Evolutionary conservation across 805 yeast genomes (phyloP).

Genomic region (Phaffomyces antillensis): DNA sequence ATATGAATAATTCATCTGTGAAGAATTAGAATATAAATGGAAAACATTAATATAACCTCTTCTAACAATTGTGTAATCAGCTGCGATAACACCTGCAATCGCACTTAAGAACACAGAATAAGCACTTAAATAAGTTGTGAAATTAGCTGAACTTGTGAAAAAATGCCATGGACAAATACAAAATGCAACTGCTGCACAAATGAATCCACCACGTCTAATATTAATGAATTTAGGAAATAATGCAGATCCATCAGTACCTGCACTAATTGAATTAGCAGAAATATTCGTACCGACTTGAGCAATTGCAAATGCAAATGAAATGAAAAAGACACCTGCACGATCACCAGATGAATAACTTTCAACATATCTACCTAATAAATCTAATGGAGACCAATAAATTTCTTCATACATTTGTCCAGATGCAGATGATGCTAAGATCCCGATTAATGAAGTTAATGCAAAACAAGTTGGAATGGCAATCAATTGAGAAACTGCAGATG

Average conservation of each 20-base stretch:
- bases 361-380: conserved; percentile 29
- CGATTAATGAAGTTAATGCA: conserved; percentile 75
- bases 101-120: conserved; percentile 77
- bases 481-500: conserved; percentile 51
- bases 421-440: conserved; percentile 78
- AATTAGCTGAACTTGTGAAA: conserved; percentile 58
- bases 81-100: conserved; percentile 68
- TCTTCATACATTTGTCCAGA: conserved; percentile 36
- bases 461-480: conserved; percentile 71
- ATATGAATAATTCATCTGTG: conserved; percentile 47
- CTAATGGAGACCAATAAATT: conserved; percentile 27
- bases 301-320: conserved; percentile 58
- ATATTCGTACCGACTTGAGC: conserved; percentile 75
- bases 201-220: conserved; percentile 71
- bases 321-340: conserved; percentile 71
- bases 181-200: conserved; percentile 66
- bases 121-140: conserved; percentile 74
- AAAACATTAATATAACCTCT: conserved; percentile 59
- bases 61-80: conserved; percentile 67
- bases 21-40: conserved; percentile 51
- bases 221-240: conserved; percentile 54
- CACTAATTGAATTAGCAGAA: conserved; percentile 59
- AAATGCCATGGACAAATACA: conserved; percentile 81
- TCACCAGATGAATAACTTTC: conserved; percentile 38
- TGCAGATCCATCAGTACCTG: conserved; percentile 64